Evolutionary conservation across 805 yeast species (phyloP).

Genomic region (Saccharomycopsis javanensis): DNA sequence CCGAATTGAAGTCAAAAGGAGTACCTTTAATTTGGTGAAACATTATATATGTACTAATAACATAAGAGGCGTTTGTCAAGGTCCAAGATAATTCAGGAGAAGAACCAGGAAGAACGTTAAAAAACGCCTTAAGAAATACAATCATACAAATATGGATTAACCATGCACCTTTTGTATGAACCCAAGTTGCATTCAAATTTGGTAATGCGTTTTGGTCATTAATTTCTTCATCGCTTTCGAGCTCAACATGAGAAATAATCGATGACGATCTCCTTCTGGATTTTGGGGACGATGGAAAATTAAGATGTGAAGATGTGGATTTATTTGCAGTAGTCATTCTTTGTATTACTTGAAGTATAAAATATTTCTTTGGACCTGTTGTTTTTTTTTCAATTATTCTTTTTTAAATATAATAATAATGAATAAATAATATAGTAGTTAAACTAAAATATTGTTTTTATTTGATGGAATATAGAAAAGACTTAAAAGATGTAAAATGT

Average conservation of each 20-base stretch:
- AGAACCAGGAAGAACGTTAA: conserved; percentile 71
- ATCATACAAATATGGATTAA: conserved; percentile 80
- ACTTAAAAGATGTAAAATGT: no score
- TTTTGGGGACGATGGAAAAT: conserved; percentile 15
- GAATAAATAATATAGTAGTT: no score
- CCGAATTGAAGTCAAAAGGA: conserved; percentile 93
- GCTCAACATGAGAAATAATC: conserved; percentile 83
- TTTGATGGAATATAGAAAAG: no score
- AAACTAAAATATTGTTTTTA: no score
- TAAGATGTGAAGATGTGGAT: not conserved
- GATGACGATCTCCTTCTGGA: conserved; percentile 74
- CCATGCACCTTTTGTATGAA: conserved; percentile 95
- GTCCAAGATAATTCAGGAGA: conserved; percentile 88
- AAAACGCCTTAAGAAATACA: conserved; percentile 60
- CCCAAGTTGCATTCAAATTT: conserved; percentile 94
- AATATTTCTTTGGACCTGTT: no score
- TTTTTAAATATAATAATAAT: no score
- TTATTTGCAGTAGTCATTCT: not conserved
- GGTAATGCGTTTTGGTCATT: conserved; percentile 85
- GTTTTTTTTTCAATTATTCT: no score
- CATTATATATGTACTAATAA: conserved; percentile 88
- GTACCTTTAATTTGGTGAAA: conserved; percentile 95
- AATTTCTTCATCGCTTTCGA: conserved; percentile 84
- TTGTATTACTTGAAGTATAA: no score
- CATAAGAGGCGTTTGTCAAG: conserved; percentile 80